Evolutionary conservation across 768 basidiomycete genomes (phyloP).

Genomic region (Rhodotorula babjevae): DNA sequence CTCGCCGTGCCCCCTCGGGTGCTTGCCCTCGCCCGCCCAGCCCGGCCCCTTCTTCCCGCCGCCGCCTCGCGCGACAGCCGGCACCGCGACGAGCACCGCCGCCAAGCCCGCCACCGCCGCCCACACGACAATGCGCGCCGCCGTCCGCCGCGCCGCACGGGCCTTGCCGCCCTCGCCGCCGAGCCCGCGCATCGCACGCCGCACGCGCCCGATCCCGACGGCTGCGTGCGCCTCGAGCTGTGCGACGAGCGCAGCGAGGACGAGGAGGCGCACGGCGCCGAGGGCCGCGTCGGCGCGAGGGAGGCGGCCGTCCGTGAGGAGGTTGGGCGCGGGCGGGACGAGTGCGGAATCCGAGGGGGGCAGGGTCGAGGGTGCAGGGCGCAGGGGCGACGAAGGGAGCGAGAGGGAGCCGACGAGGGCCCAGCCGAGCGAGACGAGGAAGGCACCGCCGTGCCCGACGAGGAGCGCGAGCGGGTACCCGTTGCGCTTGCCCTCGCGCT

Average conservation of each 20-base stretch:
- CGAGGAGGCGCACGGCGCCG: conserved; percentile 20
- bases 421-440: conserved; percentile 36
- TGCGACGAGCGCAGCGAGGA: conserved; percentile 25
- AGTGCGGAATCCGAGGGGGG: not conserved
- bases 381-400: not conserved
- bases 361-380: not conserved
- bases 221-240: conserved; percentile 3
- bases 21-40: conserved; percentile 3
- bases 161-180: not conserved
- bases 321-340: conserved; percentile 11
- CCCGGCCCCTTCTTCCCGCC: no score
- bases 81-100: conserved; percentile 1
- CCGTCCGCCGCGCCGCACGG: not conserved
- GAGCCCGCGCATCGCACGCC: not conserved
- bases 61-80: not conserved
- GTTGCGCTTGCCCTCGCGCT: conserved; percentile 28
- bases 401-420: conserved; percentile 38
- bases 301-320: conserved; percentile 25
- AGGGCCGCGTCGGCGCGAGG: conserved; percentile 31
- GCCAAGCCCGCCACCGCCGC: not conserved
- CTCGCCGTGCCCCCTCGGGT: conserved; percentile 10
- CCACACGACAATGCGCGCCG: conserved; percentile 22
- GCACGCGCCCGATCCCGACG: conserved; percentile 6
- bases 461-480: conserved; percentile 38
- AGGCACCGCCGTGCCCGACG: conserved; percentile 20